Evolutionary conservation across 2,329 filamentous ascomycete species (phyloP).

Genomic region (Botrytis pseudocinerea): DNA sequence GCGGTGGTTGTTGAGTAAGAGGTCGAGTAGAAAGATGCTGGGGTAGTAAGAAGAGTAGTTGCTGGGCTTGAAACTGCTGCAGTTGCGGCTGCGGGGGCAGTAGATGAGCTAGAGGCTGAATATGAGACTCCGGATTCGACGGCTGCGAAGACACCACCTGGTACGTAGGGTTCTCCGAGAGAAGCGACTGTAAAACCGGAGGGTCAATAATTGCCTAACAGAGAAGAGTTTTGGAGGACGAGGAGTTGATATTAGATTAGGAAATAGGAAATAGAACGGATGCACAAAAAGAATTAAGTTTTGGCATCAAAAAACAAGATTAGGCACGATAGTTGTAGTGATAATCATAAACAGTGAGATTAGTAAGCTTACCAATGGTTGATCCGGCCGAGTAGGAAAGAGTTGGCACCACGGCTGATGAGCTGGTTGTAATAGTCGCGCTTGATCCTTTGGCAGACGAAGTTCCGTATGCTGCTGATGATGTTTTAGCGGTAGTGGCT

Average conservation of each 20-base stretch:
- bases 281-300: neutral
- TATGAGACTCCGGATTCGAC: conserved; percentile 12
- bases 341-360: neutral
- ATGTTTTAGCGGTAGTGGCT: conserved; percentile 11
- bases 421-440: neutral
- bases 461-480: conserved; percentile 22
- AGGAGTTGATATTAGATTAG: neutral
- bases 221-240: neutral
- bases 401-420: conserved; percentile 32
- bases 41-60: conserved; percentile 28
- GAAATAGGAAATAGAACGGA: neutral
- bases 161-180: conserved; percentile 29
- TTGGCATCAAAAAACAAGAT: neutral
- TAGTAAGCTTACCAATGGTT: conserved; percentile 20
- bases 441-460: neutral
- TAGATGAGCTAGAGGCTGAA: neutral
- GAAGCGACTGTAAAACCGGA: conserved; percentile 11
- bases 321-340: neutral
- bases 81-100: neutral
- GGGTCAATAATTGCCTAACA: neutral
- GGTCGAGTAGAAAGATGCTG: conserved; percentile 48
- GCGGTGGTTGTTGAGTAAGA: conserved; percentile 50
- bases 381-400: conserved; percentile 37
- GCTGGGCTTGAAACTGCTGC: conserved; percentile 4
- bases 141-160: conserved; percentile 42